Evolutionary conservation across 129 eudicot species (phyloP), one percentile per base, ranked within the genome.

Genomic region (Flaveria ramosissima): DNA sequence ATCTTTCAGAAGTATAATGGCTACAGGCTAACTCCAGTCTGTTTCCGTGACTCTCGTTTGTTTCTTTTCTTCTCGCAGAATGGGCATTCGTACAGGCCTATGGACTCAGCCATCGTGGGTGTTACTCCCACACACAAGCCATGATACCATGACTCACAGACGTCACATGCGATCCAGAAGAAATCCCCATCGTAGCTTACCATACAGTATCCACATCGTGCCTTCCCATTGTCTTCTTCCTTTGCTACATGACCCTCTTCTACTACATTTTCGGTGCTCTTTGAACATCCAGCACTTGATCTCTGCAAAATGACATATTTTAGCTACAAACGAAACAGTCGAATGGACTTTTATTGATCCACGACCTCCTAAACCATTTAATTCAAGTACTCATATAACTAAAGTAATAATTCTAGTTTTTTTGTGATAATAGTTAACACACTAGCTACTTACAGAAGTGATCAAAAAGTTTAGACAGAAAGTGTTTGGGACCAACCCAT

Each of bases 61-160:
- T 46, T 19, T 46, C 51, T 70, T 59, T 70, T 78, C 71, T 10
- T 48, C 41, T 32, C 0, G 46, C 82, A 92, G 42, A 88, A 90
- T 19, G 98, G 98, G 84, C 98, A 92, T 80, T 92, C 86, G 89
- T 92, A 92, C 70, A 86, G 89, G 76, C 84, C 90, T 71, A 90
- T 90, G 72, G 69, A 80, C 81, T 92, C 98, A 2, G 98, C 98
- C 79, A 86, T 92, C 0, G 90, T 92, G 55, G 96, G 98, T 20
- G 98, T 92, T 68, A 92, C 88, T 82, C 87, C 88, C 79, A 92
- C 98, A 51, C 98, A 92, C 81, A 85, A 88, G n/a, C 98, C 98
- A 68, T 92, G 98, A 80, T 65, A 92, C 98, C 98, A 92, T 71
- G 83, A 70, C 77, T 88, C 89, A 42, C 98, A 92, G 36, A 92